Conservation (phyloP, 2,329 filamentous ascomycete species). For the Lizonia empirigonia region DNA sequence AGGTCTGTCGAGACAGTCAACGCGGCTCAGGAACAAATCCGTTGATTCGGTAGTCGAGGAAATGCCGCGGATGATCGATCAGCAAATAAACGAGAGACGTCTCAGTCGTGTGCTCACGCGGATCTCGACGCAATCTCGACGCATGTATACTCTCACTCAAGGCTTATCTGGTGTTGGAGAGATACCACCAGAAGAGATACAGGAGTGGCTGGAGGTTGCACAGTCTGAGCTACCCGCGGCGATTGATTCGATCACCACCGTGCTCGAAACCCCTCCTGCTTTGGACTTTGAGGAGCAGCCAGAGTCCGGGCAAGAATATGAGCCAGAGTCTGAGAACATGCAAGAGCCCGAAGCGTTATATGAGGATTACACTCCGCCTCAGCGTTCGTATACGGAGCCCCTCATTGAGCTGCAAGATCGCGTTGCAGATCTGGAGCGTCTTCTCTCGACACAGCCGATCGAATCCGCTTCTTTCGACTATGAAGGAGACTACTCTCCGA, state of each 20-base stretch:
- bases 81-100: constrained; percentile 3
- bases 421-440: neutral
- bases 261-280: neutral
- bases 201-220: constrained; percentile 26
- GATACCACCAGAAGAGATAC: constrained; percentile 12
- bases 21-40: constrained; percentile 26
- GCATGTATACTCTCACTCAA: constrained; percentile 18
- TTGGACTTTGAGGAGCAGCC: neutral
- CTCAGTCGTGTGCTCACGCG: constrained; percentile 21
- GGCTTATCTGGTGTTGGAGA: neutral
- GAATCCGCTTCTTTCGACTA: neutral
- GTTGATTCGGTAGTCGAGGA: constrained; percentile 24
- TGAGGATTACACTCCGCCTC: neutral
- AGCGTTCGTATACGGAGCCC: neutral
- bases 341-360: neutral
- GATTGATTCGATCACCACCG: constrained; percentile 22
- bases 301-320: neutral
- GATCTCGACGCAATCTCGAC: constrained; percentile 20
- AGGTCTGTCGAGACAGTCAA: constrained; percentile 10
- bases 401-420: neutral
- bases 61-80: constrained; percentile 21
- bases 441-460: neutral
- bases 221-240: constrained; percentile 25
- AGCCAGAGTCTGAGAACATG: neutral
- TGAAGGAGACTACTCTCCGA: neutral